Base-by-base conservation (phyloP, 805 yeast species). In the Metschnikowia dekortorum region DNA sequence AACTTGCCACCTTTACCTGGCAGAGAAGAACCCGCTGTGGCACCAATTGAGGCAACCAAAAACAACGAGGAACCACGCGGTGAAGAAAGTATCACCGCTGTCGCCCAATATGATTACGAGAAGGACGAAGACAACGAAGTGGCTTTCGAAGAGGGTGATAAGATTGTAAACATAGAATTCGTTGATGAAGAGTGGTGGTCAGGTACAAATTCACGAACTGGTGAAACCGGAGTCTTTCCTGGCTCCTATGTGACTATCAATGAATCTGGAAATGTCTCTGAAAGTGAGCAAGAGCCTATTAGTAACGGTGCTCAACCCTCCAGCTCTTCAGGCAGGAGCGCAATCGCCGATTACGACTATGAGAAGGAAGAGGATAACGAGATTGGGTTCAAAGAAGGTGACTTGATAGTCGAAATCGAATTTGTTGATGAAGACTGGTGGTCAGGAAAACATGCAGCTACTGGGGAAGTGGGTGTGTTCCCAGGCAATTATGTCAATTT, bases 371-470 rank as follows among this genome's bases (percentile, higher is more conserved):
- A 94, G 69, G 96, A 86, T 56, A 94, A 91, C 63, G 99, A 94
- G 70, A 75, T 94, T 52, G 79, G 82, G 2, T 94, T 94, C 67
- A 79, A 74, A 26, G 96, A 89, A 64, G 95, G 92, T 47, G 98
- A 89, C 58, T 61, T 76, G 52, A 89, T 94, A 54, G 73, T 82
- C 16, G 87, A 89, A 52, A 86, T 94, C 54, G 96, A 90, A 59
- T 87, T 88, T 66, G 86, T 88, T 14, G 96, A 90, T 60, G 96
- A 89, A 42, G 96, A 89, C 65, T 94, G 99, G 99, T 94, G 98
- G 98, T 76, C 86, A 48, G 99, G 99, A 46, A 83, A 81, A 54
- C 76, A 84, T 59, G 50, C 64, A 26, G 76, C 68, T 51, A 71
- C 82, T 32, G 97, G 96, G 41, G 86, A 82, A 58, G 78, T 80